Evolutionary conservation across 2,329 filamentous ascomycete genomes (phyloP).

Genomic region (Hypoxylon sp.): DNA sequence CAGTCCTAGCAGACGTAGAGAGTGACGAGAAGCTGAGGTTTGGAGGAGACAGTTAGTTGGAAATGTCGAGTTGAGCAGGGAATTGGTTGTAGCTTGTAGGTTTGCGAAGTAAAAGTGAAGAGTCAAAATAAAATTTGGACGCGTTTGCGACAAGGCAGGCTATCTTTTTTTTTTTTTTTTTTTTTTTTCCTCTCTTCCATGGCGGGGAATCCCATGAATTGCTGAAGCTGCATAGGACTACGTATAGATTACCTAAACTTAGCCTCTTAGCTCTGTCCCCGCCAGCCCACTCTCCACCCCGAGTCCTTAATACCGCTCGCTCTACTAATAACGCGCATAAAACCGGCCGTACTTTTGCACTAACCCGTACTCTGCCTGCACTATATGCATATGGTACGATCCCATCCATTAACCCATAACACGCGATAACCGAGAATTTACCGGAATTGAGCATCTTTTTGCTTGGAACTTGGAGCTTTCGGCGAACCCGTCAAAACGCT

Average conservation of each 20-base stretch:
- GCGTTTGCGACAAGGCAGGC: constrained; percentile 16
- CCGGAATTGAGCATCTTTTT: constrained; percentile 47
- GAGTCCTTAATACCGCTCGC: too few species aligned
- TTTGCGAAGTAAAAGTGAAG: too few species aligned
- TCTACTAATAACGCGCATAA: too few species aligned
- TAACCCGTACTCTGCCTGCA: not conserved
- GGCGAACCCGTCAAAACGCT: constrained; percentile 33
- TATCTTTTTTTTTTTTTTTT: constrained; percentile 39
- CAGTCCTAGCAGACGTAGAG: constrained; percentile 4
- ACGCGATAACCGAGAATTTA: constrained; percentile 45
- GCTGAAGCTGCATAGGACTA: too few species aligned
- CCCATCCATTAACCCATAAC: constrained; percentile 11
- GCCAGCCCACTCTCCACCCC: too few species aligned
- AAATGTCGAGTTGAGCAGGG: not conserved
- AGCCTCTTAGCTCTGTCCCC: too few species aligned
- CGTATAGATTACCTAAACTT: too few species aligned
- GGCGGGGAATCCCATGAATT: too few species aligned
- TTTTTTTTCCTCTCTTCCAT: too few species aligned
- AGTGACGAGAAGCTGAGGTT: constrained; percentile 1
- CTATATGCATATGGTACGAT: too few species aligned
- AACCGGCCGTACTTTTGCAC: constrained; percentile 22
- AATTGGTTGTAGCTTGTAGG: constrained; percentile 7
- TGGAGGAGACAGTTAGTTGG: not conserved
- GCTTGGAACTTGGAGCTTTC: constrained; percentile 36
- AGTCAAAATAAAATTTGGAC: constrained; percentile 31